Conservation (phyloP, 2,329 filamentous ascomycete genomes). For the Diaporthe velutina region DNA sequence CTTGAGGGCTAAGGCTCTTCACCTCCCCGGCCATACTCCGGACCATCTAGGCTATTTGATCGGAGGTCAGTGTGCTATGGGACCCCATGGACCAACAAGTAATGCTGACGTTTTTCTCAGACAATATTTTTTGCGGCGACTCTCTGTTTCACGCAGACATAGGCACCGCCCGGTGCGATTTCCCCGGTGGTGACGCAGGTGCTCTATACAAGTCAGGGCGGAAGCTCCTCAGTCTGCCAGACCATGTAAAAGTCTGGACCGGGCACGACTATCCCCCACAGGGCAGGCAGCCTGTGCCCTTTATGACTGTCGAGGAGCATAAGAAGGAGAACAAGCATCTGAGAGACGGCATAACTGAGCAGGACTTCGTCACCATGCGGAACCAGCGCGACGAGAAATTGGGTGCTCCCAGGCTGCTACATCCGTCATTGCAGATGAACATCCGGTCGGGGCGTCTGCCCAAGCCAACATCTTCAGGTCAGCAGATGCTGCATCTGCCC, state of each 20-base stretch:
- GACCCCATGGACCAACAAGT: neutral
- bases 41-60: slow-evolving; percentile 72
- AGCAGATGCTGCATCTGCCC: slow-evolving; percentile 50
- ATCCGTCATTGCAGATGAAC: slow-evolving; percentile 66
- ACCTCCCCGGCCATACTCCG: slow-evolving; percentile 72
- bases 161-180: slow-evolving; percentile 66
- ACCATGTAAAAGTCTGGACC: slow-evolving; percentile 62
- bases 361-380: slow-evolving; percentile 60
- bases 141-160: slow-evolving; percentile 66
- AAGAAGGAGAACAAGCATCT: slow-evolving; percentile 62
- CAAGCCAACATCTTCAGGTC: slow-evolving; percentile 44
- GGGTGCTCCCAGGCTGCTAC: slow-evolving; percentile 60
- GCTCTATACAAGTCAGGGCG: slow-evolving; percentile 58
- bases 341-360: slow-evolving; percentile 53
- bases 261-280: slow-evolving; percentile 67
- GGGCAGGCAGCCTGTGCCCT: slow-evolving; percentile 53
- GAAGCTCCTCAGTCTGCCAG: slow-evolving; percentile 57
- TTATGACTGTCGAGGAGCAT: slow-evolving; percentile 61
- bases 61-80: slow-evolving; percentile 52
- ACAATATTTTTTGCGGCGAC: slow-evolving; percentile 65
- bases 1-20: slow-evolving; percentile 59
- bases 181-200: slow-evolving; percentile 63
- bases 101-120: slow-evolving; percentile 41
- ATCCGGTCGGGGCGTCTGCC: slow-evolving; percentile 63
- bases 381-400: slow-evolving; percentile 57